Evolutionary conservation across 257 asterid genomes (phyloP).

Genomic region (Solanum infundibuliforme): DNA sequence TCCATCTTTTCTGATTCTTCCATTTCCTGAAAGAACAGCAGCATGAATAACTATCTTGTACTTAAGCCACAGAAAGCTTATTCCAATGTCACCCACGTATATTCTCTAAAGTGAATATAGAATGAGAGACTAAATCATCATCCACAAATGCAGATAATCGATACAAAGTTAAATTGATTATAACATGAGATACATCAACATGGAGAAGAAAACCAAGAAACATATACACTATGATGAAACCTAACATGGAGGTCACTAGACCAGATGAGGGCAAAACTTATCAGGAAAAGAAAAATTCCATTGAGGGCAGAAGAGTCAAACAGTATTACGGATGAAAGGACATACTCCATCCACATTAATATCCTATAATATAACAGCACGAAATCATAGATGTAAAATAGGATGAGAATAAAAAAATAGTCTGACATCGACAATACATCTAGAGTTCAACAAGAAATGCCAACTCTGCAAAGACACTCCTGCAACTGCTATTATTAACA

Average conservation of each 20-base stretch:
- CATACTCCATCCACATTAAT: background rate
- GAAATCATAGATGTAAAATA: background rate
- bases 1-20: slow-evolving; percentile 99
- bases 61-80: background rate
- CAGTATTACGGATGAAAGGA: background rate
- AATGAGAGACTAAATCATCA: background rate
- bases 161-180: background rate
- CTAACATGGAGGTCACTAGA: background rate
- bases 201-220: background rate
- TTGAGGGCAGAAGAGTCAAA: background rate
- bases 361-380: background rate
- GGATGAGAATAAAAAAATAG: background rate
- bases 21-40: slow-evolving; percentile 52
- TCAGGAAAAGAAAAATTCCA: background rate
- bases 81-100: background rate
- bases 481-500: background rate
- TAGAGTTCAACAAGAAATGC: background rate
- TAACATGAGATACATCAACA: background rate
- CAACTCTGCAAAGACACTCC: background rate
- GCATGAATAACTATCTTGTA: background rate
- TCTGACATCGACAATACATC: background rate
- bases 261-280: background rate
- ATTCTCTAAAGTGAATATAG: background rate
- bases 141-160: background rate
- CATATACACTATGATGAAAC: background rate